Evolutionary conservation across 2,329 filamentous ascomycete species (phyloP).

Genomic region (Rhynchosporium agropyri): DNA sequence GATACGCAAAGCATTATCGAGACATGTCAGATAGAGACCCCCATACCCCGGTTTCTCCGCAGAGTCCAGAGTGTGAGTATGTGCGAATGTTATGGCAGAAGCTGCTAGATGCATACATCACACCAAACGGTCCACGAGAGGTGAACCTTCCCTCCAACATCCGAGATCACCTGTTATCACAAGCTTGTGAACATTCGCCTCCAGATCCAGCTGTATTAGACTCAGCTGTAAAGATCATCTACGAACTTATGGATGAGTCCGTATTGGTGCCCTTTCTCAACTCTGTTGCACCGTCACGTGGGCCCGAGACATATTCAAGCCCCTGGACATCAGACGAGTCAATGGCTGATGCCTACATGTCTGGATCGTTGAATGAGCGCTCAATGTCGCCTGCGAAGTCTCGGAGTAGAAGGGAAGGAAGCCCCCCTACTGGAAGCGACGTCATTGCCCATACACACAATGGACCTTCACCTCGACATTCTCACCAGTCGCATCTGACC

Average conservation of each 20-base stretch:
- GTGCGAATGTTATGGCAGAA: conserved; percentile 84
- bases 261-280: conserved; percentile 92
- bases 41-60: conserved; percentile 43
- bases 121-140: conserved; percentile 80
- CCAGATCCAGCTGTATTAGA: conserved; percentile 76
- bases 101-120: conserved; percentile 86
- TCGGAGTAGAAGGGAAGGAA: conserved; percentile 33
- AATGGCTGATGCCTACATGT: conserved; percentile 37
- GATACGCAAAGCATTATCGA: conserved; percentile 64
- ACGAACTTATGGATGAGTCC: conserved; percentile 97
- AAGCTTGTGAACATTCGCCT: conserved; percentile 63
- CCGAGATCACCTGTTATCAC: conserved; percentile 74
- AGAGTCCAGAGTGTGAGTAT: conserved; percentile 50
- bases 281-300: conserved; percentile 38
- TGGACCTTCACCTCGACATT: conserved; percentile 34
- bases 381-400: conserved; percentile 35
- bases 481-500: conserved; percentile 39
- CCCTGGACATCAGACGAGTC: conserved; percentile 42
- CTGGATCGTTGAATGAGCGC: conserved; percentile 37
- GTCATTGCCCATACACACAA: conserved; percentile 30
- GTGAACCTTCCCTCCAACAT: conserved; percentile 89
- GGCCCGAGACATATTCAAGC: conserved; percentile 32
- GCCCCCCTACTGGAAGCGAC: conserved; percentile 36
- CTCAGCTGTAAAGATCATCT: conserved; percentile 82
- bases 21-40: conserved; percentile 47